Base-by-base conservation (phyloP, 163 green algal genomes). In the Volvox carteri region DNA sequence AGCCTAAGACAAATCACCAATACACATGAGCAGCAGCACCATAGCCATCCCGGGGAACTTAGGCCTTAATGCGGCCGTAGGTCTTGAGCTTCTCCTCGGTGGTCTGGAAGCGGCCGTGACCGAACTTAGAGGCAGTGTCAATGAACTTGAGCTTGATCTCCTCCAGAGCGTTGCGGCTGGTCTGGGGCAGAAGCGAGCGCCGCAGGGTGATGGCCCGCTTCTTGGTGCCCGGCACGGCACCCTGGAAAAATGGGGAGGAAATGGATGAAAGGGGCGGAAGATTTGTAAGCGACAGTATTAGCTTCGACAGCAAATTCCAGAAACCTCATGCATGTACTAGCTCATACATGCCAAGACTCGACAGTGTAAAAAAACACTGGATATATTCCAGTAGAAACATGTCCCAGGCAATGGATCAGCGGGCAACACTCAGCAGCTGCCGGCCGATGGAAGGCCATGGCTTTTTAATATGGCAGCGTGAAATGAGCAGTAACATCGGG, bases 101-200 rank as follows among this genome's bases (percentile, higher is more conserved):
- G 60, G 96, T 99, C 96, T 99, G 97, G 97, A 99, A 99, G 88
- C 97, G 96, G 84, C 97, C 97, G 89, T 99, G 96, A 80, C 97
- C 97, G 84, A 99, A 99, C 96, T 99, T 99, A 93, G 96, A 98
- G 70, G 96, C 94, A 19, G 97, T 99, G 93, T 99, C 97, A 92
- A 99, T 97, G 92, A 99, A 99, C 95, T 99, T 99, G 93, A 99
- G 95, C 94, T 97, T 98, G 94, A 99, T 96, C 92, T 98, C 94
- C 95, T 99, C 97, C 90, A 98, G 91, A 6, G 98, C 98, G 54
- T 81, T 97, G 91, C 97, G 96, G 87, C 86, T 96, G 87, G 96
- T 99, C 95, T 99, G 98, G 81, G 95, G 90, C 92, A 99, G 95
- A 88, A 99, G 92, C 35, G 95, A 96, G 92, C 96, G 95, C 86